These are phyloP conservation scores for Plasmodiophora brassicae DNA, from an alignment of 208 protist genomes.

Conservation along the genomic window DNA sequence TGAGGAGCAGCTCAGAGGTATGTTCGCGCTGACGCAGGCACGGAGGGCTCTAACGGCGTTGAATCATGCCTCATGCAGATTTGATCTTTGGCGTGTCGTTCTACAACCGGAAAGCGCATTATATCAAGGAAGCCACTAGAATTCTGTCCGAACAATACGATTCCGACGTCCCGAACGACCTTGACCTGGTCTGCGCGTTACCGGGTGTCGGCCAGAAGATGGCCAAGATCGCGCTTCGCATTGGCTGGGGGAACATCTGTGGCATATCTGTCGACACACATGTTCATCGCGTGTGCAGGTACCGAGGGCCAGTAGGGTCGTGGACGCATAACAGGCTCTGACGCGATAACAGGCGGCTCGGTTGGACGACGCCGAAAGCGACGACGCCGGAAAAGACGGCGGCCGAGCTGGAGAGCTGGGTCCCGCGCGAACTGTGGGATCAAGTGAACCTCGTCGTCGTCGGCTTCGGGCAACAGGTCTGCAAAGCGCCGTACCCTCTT, in stretches of 20 bases:
- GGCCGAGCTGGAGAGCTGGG: background rate
- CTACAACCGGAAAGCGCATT: constrained; percentile 23
- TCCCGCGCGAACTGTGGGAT: background rate
- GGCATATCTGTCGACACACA: constrained; percentile 23
- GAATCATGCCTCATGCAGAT: no score
- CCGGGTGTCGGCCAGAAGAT: constrained; percentile 25
- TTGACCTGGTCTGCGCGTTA: background rate
- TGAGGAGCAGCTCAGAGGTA: background rate
- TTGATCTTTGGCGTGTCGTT: background rate
- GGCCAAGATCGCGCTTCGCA: constrained; percentile 13
- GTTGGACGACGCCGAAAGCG: background rate
- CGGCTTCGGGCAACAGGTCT: constrained; percentile 18
- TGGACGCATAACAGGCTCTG: background rate
- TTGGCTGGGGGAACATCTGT: constrained; percentile 20
- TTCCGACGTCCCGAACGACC: constrained; percentile 9
- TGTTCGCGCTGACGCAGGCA: background rate
- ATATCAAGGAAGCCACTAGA: background rate
- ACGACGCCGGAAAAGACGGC: constrained; percentile 24
- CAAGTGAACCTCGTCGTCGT: background rate
- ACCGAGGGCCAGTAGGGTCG: background rate
- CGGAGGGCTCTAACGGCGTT: background rate
- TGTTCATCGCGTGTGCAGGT: background rate
- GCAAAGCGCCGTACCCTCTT: background rate
- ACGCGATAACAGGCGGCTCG: background rate
- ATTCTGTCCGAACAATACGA: constrained; percentile 5